Percentiles rank a stretch among this genome's conserved stretches.
Conservation (phyloP, 1,284 basidiomycete species). For the Boletus albobrunnescens region DNA sequence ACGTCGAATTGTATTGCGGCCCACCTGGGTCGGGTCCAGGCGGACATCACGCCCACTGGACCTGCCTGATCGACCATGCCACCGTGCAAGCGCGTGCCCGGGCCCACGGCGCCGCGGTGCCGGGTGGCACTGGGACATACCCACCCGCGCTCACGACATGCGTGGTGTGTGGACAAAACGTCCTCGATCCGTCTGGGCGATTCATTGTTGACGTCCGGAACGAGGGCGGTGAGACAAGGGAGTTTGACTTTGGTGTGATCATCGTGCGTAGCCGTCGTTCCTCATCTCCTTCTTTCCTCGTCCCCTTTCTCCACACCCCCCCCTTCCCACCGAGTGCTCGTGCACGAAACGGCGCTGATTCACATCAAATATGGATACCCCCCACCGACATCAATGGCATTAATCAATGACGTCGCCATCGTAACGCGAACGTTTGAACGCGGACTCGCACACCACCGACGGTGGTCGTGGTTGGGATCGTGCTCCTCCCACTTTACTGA, state of each 20-base stretch:
- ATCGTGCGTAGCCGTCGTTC: constrained; percentile 18
- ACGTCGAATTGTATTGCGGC: constrained; percentile 27
- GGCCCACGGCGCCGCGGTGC: background rate
- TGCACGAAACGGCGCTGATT: background rate
- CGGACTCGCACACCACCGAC: too few species aligned
- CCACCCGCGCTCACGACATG: constrained; percentile 6
- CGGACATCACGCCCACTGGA: constrained; percentile 27
- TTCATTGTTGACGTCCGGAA: constrained; percentile 26
- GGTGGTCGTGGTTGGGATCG: background rate
- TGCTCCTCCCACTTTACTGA: background rate
- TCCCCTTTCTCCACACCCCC: too few species aligned
- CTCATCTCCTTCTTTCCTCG: background rate
- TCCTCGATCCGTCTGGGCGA: constrained; percentile 13
- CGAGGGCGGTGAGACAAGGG: constrained; percentile 22
- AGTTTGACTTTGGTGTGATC: constrained; percentile 27
- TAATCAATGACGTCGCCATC: too few species aligned
- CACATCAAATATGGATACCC: background rate
- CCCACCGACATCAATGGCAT: too few species aligned
- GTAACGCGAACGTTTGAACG: too few species aligned
- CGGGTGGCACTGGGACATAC: background rate
- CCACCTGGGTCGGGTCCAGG: constrained; percentile 22
- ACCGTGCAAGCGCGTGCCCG: constrained; percentile 1
- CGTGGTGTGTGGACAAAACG: constrained; percentile 17
- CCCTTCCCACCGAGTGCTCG: background rate
- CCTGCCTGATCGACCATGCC: constrained; percentile 25